These are phyloP conservation scores for Manihot esculenta DNA, from an alignment of 441 rosid species.

Conservation along the genomic window DNA sequence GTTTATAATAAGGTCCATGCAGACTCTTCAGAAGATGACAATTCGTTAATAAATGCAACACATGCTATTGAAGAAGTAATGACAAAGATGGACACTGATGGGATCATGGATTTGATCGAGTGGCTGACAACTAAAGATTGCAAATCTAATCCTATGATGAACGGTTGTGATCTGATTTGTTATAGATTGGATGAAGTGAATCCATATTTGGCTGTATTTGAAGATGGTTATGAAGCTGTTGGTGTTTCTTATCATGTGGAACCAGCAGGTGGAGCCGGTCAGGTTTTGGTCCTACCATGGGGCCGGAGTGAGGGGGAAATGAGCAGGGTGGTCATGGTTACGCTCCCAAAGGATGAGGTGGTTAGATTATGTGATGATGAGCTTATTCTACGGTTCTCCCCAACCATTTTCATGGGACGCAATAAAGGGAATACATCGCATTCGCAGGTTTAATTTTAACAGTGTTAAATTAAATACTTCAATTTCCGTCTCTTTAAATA, in stretches of 20 bases:
- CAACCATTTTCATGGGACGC: constrained; percentile 41
- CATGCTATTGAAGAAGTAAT: constrained; percentile 36
- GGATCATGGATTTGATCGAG: constrained; percentile 54
- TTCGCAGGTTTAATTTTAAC: too few species aligned
- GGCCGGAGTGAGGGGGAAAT: constrained; percentile 32
- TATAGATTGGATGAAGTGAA: constrained; percentile 34
- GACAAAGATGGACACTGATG: constrained; percentile 36
- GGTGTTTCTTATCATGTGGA: constrained; percentile 44
- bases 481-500: too few species aligned
- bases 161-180: constrained; percentile 44
- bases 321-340: constrained; percentile 55
- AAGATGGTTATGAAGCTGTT: constrained; percentile 37
- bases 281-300: constrained; percentile 47
- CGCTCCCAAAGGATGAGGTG: constrained; percentile 44
- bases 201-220: constrained; percentile 32
- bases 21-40: background rate
- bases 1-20: constrained; percentile 39
- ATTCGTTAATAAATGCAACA: constrained; percentile 29
- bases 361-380: constrained; percentile 41
- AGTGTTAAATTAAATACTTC: too few species aligned
- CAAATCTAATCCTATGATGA: constrained; percentile 21
- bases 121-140: constrained; percentile 40
- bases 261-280: constrained; percentile 44
- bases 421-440: too few species aligned
- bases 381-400: constrained; percentile 42